phyloP scores from a whole-genome alignment of 495 filamentous ascomycete species.

The Aspergillus affinis region DNA sequence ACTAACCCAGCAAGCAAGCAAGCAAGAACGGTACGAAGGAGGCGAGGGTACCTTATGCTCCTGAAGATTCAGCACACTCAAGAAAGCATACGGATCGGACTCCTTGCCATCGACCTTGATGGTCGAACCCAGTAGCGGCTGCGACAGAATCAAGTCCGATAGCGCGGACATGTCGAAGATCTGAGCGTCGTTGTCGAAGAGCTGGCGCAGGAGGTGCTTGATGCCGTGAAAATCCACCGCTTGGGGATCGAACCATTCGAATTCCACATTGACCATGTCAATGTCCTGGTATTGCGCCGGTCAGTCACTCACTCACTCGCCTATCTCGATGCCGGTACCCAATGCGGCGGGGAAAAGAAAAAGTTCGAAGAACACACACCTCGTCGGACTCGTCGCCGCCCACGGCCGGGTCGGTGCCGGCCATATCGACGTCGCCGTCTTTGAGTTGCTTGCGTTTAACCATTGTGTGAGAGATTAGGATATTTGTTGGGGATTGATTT shows the following conservation, averaged over 20 bases:
- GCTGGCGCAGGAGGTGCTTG: constrained; percentile 84
- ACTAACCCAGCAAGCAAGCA: background rate
- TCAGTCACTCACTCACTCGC: too few relatives aligned
- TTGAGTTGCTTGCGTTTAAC: constrained; percentile 52
- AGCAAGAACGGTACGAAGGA: background rate
- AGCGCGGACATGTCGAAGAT: constrained; percentile 85
- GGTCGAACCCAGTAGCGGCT: constrained; percentile 86
- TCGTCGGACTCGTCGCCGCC: constrained; percentile 43
- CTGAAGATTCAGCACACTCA: constrained; percentile 82
- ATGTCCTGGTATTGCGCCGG: constrained; percentile 58
- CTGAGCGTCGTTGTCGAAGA: constrained; percentile 85
- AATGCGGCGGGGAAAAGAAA: background rate
- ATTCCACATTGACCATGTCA: constrained; percentile 92
- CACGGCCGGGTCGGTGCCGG: constrained; percentile 29
- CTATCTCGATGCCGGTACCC: background rate
- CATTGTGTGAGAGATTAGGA: constrained; percentile 33
- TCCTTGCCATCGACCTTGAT: constrained; percentile 95
- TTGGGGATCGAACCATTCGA: constrained; percentile 97
- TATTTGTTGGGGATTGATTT: background rate
- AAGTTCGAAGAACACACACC: constrained; percentile 31
- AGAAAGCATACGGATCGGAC: constrained; percentile 90
- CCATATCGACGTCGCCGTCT: constrained; percentile 47
- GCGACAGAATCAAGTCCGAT: constrained; percentile 82
- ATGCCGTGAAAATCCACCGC: constrained; percentile 92
- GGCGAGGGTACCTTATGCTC: constrained; percentile 60